Evolutionary conservation across 257 asterid species (phyloP).

Genomic region (Perilla frutescens): DNA sequence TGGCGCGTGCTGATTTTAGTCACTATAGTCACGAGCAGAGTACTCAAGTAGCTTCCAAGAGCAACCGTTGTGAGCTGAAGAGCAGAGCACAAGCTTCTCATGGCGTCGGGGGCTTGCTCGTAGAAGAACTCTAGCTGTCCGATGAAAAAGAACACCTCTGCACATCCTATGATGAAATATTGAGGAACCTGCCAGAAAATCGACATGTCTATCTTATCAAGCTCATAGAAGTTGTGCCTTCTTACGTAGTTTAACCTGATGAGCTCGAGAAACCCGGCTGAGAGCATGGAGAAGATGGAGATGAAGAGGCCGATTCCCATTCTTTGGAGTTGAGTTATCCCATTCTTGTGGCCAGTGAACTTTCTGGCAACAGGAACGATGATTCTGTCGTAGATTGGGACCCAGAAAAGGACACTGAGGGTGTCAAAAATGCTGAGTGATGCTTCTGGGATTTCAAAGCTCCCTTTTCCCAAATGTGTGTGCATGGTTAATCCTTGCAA

Average conservation of each 20-base stretch:
- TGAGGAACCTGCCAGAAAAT: slow-evolving; percentile 83
- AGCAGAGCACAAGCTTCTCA: slow-evolving; percentile 73
- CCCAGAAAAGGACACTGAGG: slow-evolving; percentile 74
- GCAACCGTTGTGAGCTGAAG: slow-evolving; percentile 72
- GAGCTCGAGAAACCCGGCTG: slow-evolving; percentile 65
- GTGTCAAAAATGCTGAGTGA: slow-evolving; percentile 74
- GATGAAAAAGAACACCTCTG: slow-evolving; percentile 72
- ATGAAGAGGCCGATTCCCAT: slow-evolving; percentile 72
- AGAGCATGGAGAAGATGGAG: slow-evolving; percentile 66
- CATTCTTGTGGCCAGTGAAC: slow-evolving; percentile 69
- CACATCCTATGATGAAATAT: slow-evolving; percentile 72
- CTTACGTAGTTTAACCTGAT: slow-evolving; percentile 53
- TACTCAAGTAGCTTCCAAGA: slow-evolving; percentile 65
- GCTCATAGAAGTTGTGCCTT: slow-evolving; percentile 49
- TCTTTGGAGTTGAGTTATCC: slow-evolving; percentile 67
- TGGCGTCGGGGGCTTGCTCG: slow-evolving; percentile 80
- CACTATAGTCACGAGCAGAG: slow-evolving; percentile 70
- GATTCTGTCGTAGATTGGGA: slow-evolving; percentile 63
- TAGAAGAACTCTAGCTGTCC: slow-evolving; percentile 83
- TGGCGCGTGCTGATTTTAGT: slow-evolving; percentile 52
- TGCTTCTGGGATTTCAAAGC: slow-evolving; percentile 67
- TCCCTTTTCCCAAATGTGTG: slow-evolving; percentile 49
- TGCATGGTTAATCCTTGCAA: slow-evolving; percentile 69
- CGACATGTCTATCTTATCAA: slow-evolving; percentile 50
- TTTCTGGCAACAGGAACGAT: slow-evolving; percentile 63